Conservation (phyloP, 805 yeast species). For the Wickerhamiella sergipiensis region DNA sequence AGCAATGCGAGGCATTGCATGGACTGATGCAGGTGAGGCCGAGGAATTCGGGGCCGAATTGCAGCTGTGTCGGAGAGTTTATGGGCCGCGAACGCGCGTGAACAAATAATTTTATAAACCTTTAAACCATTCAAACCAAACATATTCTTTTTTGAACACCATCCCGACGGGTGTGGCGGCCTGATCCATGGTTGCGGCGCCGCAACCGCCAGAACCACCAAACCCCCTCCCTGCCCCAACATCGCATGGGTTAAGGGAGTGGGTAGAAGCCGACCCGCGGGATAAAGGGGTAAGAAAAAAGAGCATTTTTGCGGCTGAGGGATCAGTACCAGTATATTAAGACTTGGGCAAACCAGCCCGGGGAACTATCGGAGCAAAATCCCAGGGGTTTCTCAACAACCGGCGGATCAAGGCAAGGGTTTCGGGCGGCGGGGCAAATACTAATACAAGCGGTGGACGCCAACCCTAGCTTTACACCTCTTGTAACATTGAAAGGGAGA, state of each 20-base stretch:
- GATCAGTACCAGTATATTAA: too few relatives aligned
- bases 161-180: not conserved
- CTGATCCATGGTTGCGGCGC: not conserved
- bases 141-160: not conserved
- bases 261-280: too few relatives aligned
- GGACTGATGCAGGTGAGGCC: not conserved
- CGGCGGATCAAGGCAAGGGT: not conserved
- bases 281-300: too few relatives aligned
- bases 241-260: not conserved
- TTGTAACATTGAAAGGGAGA: not conserved
- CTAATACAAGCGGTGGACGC: not conserved
- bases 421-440: not conserved
- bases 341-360: too few relatives aligned
- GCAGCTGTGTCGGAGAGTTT: too few relatives aligned
- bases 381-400: not conserved
- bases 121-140: too few relatives aligned
- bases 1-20: not conserved
- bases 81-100: too few relatives aligned
- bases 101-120: too few relatives aligned
- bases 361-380: too few relatives aligned
- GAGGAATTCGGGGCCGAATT: not conserved
- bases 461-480: not conserved
- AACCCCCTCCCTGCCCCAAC: not conserved
- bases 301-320: too few relatives aligned
- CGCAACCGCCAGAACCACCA: not conserved